Conservation (phyloP, 2,329 filamentous ascomycete species). For the Cercospora nicotianae region DNA sequence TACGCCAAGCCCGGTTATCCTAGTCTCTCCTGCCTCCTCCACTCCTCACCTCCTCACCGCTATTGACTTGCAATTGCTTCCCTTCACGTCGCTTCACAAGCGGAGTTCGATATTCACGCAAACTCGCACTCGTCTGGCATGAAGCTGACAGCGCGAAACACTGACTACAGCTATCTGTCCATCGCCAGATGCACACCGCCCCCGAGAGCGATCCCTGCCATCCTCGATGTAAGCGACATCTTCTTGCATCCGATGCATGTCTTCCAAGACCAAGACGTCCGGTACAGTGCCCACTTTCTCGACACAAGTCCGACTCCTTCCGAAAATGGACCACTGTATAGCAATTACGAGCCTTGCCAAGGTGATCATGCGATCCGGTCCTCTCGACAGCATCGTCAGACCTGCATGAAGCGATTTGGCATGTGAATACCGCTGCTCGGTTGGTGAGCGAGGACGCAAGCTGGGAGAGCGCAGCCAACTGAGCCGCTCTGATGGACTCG, state of each 20-base stretch:
- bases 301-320: neutral
- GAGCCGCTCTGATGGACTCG: neutral
- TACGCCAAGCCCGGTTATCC: neutral
- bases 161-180: neutral
- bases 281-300: neutral
- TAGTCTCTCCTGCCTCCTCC: neutral
- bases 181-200: neutral
- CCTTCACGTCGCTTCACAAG: neutral
- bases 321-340: neutral
- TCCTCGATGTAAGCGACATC: neutral
- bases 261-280: neutral
- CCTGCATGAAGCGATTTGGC: neutral
- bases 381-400: neutral
- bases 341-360: neutral
- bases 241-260: neutral
- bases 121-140: neutral
- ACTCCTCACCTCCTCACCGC: neutral
- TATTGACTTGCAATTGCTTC: neutral
- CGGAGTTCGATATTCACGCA: neutral
- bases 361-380: neutral
- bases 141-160: neutral
- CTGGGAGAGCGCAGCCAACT: neutral
- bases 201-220: neutral
- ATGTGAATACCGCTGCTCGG: neutral
- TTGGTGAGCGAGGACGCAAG: neutral